Evolutionary conservation across 805 yeast species (phyloP), one percentile per base, ranked within the genome.

Genomic region (Pichia insulana): DNA sequence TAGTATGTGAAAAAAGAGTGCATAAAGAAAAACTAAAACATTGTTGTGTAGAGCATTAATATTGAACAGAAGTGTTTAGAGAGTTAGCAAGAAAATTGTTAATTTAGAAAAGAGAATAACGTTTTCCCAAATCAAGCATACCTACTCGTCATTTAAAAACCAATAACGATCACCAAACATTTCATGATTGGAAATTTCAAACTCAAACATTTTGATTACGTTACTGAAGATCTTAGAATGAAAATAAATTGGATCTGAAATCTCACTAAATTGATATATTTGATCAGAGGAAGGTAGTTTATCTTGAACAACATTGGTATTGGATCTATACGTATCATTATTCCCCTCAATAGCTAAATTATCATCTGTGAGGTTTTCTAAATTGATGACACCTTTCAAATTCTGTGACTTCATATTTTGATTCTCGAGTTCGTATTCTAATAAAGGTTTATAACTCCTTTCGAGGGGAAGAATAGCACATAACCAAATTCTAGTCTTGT

Each of bases 401-500:
- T 20, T 17, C 12, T 42, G 28, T 19, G 34, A 18, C 37, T 41
- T 36, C 5, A 45, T 16, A 27, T 49, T 42, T 22, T 46, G 47
- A 33, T 53, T 55, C 19, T 59, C 62, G 20, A 54, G 32, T 36
- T 60, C 63, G 47, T 61, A 54, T 4, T 56, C 56, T 26, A 58
- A 45, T 10, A 61, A 52, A 7, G 63, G 62, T 34, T 50, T 46
- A 39, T 46, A 54, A n/a, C 59, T 53, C 27, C 52, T 57, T 32
- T 64, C 68, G n/a, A 62, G 51, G 10, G 69, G 67, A 42, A 65
- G 54, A 22, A 82, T 83, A 0, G 92, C 89, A 68, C 89, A 81
- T 61, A 84, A 64, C 92, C 94, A 84, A 49, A 83, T 83, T 54
- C 90, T 68, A 0, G 89, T 82, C 61, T 83, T 83, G 65, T 80